Percentiles rank a stretch among this genome's conserved stretches.
Conservation (phyloP, 225 moss, liverwort and hornwort genomes). For the Pseudoscleropodium purum region DNA sequence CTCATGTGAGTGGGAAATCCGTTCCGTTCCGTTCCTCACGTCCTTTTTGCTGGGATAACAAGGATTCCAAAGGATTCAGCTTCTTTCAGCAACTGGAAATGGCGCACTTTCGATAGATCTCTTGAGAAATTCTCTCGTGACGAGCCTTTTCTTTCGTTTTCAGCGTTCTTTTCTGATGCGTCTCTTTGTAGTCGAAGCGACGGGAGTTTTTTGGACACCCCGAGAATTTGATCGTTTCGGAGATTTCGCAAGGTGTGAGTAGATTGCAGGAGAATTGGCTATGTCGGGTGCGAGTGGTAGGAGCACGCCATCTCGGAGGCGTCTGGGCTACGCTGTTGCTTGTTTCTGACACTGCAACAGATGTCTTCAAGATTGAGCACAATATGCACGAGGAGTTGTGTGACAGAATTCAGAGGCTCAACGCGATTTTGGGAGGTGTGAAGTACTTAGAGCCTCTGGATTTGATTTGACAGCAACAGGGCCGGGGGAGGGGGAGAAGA, state of each 20-base stretch:
- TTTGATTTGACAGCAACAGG: not conserved
- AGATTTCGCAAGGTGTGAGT: not conserved
- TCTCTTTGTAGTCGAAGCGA: conserved; percentile 10
- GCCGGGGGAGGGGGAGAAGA: not conserved
- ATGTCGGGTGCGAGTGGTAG: not conserved
- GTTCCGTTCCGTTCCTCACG: not conserved
- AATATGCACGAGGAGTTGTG: not conserved
- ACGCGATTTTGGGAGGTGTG: not conserved
- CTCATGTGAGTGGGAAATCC: not conserved
- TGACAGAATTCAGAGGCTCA: not conserved
- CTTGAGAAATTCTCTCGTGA: not conserved
- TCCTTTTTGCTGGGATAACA: not conserved
- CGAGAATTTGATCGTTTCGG: not conserved
- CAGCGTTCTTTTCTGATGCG: not conserved
- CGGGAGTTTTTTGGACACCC: not conserved
- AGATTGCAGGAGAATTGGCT: not conserved
- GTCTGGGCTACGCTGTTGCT: not conserved
- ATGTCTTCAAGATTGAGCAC: not conserved
- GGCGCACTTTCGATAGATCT: not conserved
- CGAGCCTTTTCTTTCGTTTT: not conserved
- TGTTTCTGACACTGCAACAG: not conserved
- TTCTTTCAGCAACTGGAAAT: not conserved
- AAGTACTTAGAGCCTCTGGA: not conserved
- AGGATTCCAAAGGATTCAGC: not conserved
- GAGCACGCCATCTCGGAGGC: not conserved